Evolutionary conservation across 2,329 filamentous ascomycete species (phyloP), one percentile per base, ranked within the genome.

Genomic region (Diaporthe vexans): DNA sequence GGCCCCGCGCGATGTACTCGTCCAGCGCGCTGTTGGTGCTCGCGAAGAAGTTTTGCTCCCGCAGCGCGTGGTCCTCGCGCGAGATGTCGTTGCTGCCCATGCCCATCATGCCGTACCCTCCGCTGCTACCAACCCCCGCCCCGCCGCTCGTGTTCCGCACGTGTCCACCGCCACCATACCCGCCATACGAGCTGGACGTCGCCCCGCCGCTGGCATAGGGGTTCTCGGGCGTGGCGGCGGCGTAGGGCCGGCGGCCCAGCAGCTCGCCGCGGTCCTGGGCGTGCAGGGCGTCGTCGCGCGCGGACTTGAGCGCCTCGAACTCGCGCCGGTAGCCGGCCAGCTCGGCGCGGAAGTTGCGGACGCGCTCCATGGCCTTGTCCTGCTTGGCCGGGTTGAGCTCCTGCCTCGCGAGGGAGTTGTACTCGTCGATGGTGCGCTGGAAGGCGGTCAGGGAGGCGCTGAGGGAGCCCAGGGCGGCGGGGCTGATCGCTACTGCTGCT

Each of bases 321-420:
- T 94, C 92, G 29, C 90, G 84, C 48, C 95, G 90, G 82, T 95
- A 98, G 72, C 95, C 94, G 68, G 92, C 85, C 3, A 98, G 89
- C 81, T 98, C 96, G 57, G 89, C 84, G 74, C 94, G 92, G 84
- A 99, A 99, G 79, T 92, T 94, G 83, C 94, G 94, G 74, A 98
- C 89, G 58, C 97, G 91, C 81, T 97, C 95, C 77, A 91, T 88
- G 0, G 96, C 97, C 81, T 98, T 98, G 75, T 97, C 93, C 79
- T 97, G 94, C 85, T 98, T 99, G 75, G 94, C 93, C 6, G 94
- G 90, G 73, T 97, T 95, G 43, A 98, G 91, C 83, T 99, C 97
- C 79, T 96, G 94, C 77, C 94, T 94, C 1, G 95, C 93, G 40
- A 97, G 91, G 72, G 90, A 89, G 80, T 93, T 91, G 87, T 99